Conservation (phyloP, 2,329 filamentous ascomycete species). For the Calonectria honghensis region DNA sequence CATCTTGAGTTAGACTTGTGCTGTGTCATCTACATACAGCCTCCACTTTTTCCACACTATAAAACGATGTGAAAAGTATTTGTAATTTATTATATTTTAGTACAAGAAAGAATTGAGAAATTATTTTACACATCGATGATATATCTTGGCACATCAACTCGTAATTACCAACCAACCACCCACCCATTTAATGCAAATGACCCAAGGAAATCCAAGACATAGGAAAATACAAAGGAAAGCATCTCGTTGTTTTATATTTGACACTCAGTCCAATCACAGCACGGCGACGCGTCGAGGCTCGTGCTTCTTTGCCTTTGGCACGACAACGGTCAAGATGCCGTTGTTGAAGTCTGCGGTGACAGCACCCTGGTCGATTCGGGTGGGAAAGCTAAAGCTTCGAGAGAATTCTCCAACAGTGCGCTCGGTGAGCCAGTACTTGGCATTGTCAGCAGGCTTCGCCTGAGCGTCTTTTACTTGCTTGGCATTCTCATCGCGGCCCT, state of each 20-base stretch:
- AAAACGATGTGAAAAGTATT: too few species aligned
- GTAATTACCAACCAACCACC: too few species aligned
- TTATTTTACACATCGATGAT: too few species aligned
- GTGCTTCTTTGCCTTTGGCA: constrained; percentile 81
- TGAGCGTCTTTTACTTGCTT: constrained; percentile 50
- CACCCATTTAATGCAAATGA: constrained; percentile 18
- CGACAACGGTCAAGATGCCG: constrained; percentile 77
- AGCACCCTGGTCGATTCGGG: constrained; percentile 75
- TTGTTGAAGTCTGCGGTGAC: constrained; percentile 79
- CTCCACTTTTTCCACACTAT: too few species aligned
- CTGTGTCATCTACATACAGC: too few species aligned
- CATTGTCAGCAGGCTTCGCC: constrained; percentile 62
- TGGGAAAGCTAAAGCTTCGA: constrained; percentile 81
- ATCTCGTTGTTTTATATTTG: neutral
- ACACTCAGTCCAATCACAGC: constrained; percentile 60
- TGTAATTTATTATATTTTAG: too few species aligned
- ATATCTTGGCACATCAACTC: too few species aligned
- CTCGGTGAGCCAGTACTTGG: constrained; percentile 83
- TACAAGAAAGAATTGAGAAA: too few species aligned
- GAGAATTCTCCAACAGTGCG: constrained; percentile 80
- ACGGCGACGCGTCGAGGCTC: constrained; percentile 74
- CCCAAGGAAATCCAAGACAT: constrained; percentile 12
- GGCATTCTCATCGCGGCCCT: neutral
- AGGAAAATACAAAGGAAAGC: neutral
- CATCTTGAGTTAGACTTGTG: too few species aligned